Base-by-base conservation (phyloP, 176 grass and related monocot genomes). In the Phoenix roebelenii region DNA sequence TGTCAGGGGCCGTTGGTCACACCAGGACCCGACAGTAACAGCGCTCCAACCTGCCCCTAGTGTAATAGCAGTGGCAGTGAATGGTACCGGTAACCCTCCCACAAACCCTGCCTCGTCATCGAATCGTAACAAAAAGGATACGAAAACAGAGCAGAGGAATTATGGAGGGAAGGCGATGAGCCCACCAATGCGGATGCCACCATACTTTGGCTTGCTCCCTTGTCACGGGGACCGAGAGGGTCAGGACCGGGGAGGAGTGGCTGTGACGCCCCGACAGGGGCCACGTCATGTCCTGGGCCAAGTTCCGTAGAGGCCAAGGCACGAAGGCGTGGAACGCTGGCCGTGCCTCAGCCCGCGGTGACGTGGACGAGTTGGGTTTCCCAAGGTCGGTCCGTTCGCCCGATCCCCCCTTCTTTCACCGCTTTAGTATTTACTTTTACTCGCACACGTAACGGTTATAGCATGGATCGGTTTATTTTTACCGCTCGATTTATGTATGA, bases 241-340 rank as follows among this genome's bases (percentile, higher is more conserved):
- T 56, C 20, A 17, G 54, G 20, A 56, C 6, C 2, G n/a, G 4
- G 52, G 52, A 54, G 20, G 18, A 3, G 18, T 18, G 1, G 4
- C 9, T 9, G 52, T 55, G 18, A 12, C 20, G 10, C 20, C 9
- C 9, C 17, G 18, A 12, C 3, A 56, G 9, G 14, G 9, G 54
- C 54, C 22, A 56, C n/a, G 18, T 22, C 19, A 22, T 7, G 5
- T 56, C 7, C 18, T 12, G 54, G 7, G 7, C 0, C 7, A 16
- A 10, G 14, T 56, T 56, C 54, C 20, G 54, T 56, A 55, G 54
- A 23, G 54, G 20, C 19, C 54, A 56, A 56, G 54, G 54, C 54
- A 56, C 54, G 54, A 56, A 56, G 19, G 18, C 2, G 22, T 17
- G 3, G 7, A 56, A 44, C 35, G 35, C 35, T 12, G 35, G 35